phyloP scores from a whole-genome alignment of 495 filamentous ascomycete species.

The Aspergillus homomorphus region DNA sequence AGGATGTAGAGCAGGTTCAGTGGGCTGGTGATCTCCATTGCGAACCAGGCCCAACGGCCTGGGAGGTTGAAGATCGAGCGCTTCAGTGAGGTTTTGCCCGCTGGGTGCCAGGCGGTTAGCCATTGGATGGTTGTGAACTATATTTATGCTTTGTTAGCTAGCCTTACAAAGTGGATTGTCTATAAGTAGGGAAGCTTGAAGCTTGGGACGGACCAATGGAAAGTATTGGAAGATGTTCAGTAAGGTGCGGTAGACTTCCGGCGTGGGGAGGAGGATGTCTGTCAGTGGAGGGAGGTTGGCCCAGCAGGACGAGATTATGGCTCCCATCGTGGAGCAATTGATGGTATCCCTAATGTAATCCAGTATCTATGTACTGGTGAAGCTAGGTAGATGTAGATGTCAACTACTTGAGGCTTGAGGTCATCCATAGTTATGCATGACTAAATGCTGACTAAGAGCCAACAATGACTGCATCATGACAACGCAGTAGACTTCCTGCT shows the following conservation, averaged over 20 bases:
- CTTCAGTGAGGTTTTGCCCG: constrained; percentile 79
- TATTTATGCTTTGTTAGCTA: constrained; percentile 7
- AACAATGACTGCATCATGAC: no score
- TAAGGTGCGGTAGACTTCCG: constrained; percentile 47
- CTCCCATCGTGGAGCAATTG: constrained; percentile 25
- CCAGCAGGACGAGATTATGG: constrained; percentile 21
- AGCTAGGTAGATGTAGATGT: no score
- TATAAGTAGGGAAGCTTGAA: constrained; percentile 4
- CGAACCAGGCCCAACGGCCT: constrained; percentile 80
- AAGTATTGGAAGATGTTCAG: constrained; percentile 51
- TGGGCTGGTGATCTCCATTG: constrained; percentile 81
- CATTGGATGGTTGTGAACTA: constrained; percentile 62
- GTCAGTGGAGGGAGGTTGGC: constrained; percentile 19
- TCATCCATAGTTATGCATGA: no score
- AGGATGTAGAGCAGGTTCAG: constrained; percentile 75
- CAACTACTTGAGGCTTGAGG: no score
- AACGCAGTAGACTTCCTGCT: no score
- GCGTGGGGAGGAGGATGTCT: constrained; percentile 51
- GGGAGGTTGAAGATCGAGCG: constrained; percentile 74
- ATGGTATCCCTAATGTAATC: no score
- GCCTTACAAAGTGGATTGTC: no score
- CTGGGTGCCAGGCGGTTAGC: constrained; percentile 60
- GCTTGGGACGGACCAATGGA: constrained; percentile 34
- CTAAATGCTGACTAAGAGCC: no score
- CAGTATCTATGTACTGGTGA: no score